Conservation (phyloP, 1,284 basidiomycete genomes). For the Irpex lacteus region DNA sequence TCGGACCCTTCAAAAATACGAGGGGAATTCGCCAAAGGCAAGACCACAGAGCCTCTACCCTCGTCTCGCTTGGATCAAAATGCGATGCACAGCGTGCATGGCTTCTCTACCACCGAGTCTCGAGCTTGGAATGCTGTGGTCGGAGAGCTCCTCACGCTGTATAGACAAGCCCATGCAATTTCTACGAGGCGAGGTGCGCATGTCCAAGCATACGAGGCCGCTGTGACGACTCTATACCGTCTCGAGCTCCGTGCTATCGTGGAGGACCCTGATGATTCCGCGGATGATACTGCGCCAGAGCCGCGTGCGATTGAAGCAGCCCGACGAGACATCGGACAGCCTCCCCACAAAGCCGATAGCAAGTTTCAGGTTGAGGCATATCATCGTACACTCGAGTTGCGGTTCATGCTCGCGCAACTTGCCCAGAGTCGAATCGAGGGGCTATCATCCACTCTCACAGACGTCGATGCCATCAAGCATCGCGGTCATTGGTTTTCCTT, state of each 20-base stretch:
- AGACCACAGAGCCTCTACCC: slow-evolving; percentile 16
- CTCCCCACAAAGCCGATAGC: slow-evolving; percentile 49
- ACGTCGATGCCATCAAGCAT: slow-evolving; percentile 6
- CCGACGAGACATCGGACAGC: slow-evolving; percentile 44
- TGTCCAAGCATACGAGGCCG: slow-evolving; percentile 46
- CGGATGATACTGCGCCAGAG: slow-evolving; percentile 31
- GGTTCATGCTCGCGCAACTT: slow-evolving; percentile 38
- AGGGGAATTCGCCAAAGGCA: slow-evolving; percentile 4
- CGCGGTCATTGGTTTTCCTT: slow-evolving; percentile 34
- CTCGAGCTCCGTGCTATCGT: slow-evolving; percentile 38
- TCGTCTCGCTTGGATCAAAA: slow-evolving; percentile 1
- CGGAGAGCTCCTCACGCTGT: slow-evolving; percentile 30
- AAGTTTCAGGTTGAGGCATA: slow-evolving; percentile 51
- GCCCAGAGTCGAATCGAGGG: slow-evolving; percentile 24
- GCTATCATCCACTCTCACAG: slow-evolving; percentile 12
- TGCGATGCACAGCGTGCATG: slow-evolving; percentile 25
- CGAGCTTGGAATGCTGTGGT: slow-evolving; percentile 35
- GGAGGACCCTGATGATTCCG: slow-evolving; percentile 27
- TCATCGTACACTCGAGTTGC: slow-evolving; percentile 41
- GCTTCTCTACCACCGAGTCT: slow-evolving; percentile 27
- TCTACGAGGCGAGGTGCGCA: slow-evolving; percentile 45
- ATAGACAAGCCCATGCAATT: slow-evolving; percentile 33
- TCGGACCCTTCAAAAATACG: slow-evolving; percentile 10
- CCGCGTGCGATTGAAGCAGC: slow-evolving; percentile 45
- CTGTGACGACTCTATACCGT: slow-evolving; percentile 43